A percentile compares a stretch with the other conserved stretches of the same genome.
Conservation (phyloP, 2,329 filamentous ascomycete genomes). For the Drechmeria coniospora region DNA sequence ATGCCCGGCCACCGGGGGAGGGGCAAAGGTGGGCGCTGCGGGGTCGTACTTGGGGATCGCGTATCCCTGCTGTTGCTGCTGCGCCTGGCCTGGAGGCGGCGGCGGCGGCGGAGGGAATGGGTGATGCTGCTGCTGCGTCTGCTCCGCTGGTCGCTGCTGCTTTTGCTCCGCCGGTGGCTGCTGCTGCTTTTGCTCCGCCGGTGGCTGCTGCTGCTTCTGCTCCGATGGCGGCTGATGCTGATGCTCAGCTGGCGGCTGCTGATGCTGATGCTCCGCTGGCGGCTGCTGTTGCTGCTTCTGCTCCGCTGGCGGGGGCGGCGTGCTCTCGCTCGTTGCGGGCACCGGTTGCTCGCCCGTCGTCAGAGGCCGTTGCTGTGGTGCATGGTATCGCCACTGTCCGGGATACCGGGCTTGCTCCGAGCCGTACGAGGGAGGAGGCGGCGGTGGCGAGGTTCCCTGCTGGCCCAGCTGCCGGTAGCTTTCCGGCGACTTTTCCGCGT, state of each 20-base stretch:
- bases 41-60: constrained; percentile 16
- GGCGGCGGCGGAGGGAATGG: constrained; percentile 15
- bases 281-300: constrained; percentile 6
- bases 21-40: constrained; percentile 14
- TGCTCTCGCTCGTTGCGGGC: neutral
- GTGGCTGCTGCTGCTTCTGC: constrained; percentile 1
- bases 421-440: constrained; percentile 5
- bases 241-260: constrained; percentile 1
- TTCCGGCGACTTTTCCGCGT: constrained; percentile 1
- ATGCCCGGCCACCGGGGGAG: constrained; percentile 8
- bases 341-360: no score
- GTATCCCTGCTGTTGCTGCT: constrained; percentile 6
- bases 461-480: constrained; percentile 4
- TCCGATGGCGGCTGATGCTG: neutral
- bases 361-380: neutral
- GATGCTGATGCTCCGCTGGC: constrained; percentile 6
- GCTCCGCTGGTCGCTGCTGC: constrained; percentile 4
- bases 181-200: constrained; percentile 3
- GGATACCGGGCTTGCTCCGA: neutral
- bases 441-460: constrained; percentile 10
- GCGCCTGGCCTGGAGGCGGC: constrained; percentile 9
- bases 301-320: constrained; percentile 1
- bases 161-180: constrained; percentile 6
- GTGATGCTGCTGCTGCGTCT: constrained; percentile 5
- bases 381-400: constrained; percentile 1